Evolutionary conservation across 768 basidiomycete genomes (phyloP), one percentile per base, ranked within the genome.

Genomic region (Podaxis sp.): DNA sequence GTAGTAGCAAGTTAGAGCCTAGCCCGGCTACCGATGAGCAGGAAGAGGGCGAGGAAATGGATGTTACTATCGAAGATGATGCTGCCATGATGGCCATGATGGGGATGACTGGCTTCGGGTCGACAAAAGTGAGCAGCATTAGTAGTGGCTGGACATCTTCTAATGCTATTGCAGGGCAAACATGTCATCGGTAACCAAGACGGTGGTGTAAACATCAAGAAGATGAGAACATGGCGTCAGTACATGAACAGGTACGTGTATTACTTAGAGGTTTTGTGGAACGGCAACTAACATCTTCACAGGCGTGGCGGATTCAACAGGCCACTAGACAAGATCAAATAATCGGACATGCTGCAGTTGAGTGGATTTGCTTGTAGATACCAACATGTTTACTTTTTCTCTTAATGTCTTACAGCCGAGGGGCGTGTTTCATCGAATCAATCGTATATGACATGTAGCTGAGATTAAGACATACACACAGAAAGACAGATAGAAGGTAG

Each of bases 291-390:
- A 54, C 11, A 22, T 55, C 44, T 44, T 38, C 28, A 22, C 36
- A 62, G 90, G 58, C 87, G 88, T 64, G 91, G 92, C 65, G 91
- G 91, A 55, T 91, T 95, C 80, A 91, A 93, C 78, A 86, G 95
- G 68, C 95, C 96, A 17, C 76, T 98, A 65, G 96, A 97, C 77
- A 96, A 96, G 79, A 95, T 97, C 82, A 96, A 96, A 77, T 96
- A 82, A 66, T 28, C n/a, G 17, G 40, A 44, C 37, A 20, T 59
- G 26, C 26, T 48, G 48, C 62, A 63, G 56, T 38, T 63, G 36
- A 57, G 56, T 58, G 50, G 60, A n/a, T 57, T 52, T 33, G 41
- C 37, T 64, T 40, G 52, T 50, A 50, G 54, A 58, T 52, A 52
- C 48, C 38, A 56, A 20, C 55, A 20, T 33, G 40, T 61, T 61